A percentile compares a stretch with the other conserved stretches of the same genome.
These are phyloP conservation scores for Henckelia pumila DNA, from an alignment of 257 asterid genomes.

Conservation along the genomic window DNA sequence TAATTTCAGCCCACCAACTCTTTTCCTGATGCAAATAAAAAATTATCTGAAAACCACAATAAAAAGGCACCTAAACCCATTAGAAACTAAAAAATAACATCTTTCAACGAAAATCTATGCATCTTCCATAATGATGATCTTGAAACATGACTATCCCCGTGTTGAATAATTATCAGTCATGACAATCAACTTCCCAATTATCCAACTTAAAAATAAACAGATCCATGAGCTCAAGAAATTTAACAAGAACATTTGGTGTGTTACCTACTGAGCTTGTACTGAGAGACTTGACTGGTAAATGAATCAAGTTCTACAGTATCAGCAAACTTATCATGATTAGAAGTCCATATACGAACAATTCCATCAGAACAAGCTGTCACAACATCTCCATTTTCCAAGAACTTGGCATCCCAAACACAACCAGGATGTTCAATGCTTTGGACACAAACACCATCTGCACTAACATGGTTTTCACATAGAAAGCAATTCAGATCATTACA, in stretches of 20 bases:
- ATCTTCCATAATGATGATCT: constrained; percentile 16
- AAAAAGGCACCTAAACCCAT: constrained; percentile 1
- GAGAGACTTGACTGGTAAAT: constrained; percentile 61
- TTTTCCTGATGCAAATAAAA: constrained; percentile 60
- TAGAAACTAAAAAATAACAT: background rate
- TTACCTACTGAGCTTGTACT: constrained; percentile 85
- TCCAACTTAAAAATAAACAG: constrained; percentile 21
- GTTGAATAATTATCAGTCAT: constrained; percentile 10
- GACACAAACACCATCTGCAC: constrained; percentile 89
- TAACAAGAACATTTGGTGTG: constrained; percentile 22
- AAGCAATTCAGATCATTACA: constrained; percentile 17
- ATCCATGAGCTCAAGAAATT: constrained; percentile 14
- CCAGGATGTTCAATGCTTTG: constrained; percentile 99
- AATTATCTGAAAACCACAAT: background rate
- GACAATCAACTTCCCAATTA: background rate
- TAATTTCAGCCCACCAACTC: constrained; percentile 92
- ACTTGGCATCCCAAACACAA: constrained; percentile 97
- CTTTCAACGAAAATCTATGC: constrained; percentile 1
- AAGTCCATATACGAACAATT: constrained; percentile 87
- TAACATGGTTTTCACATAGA: constrained; percentile 25
- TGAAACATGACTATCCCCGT: constrained; percentile 1
- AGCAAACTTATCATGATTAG: constrained; percentile 62
- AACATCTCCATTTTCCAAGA: constrained; percentile 84
- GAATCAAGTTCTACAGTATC: constrained; percentile 66
- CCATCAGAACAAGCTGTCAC: constrained; percentile 99